These are phyloP conservation scores for Neophaeococcomyces mojaviensis DNA, from an alignment of 2,329 filamentous ascomycete species.

Conservation along the genomic window DNA sequence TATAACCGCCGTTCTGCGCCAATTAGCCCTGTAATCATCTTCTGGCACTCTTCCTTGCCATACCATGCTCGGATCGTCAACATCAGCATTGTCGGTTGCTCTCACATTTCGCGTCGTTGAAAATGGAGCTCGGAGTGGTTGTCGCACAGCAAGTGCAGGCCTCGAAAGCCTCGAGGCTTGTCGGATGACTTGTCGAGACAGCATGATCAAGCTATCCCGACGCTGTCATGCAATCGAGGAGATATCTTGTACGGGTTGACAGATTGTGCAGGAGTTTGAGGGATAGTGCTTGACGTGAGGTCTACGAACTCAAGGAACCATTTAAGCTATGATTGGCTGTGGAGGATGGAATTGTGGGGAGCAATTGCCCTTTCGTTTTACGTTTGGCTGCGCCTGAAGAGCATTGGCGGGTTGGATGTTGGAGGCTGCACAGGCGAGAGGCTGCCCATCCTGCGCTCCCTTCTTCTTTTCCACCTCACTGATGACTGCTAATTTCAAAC, in stretches of 20 bases:
- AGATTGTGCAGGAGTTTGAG: neutral
- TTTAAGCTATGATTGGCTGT: constrained; percentile 5
- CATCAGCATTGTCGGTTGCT: constrained; percentile 27
- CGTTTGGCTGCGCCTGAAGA: neutral
- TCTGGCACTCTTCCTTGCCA: constrained; percentile 13
- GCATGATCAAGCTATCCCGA: constrained; percentile 27
- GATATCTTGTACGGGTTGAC: neutral
- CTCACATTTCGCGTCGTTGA: constrained; percentile 32
- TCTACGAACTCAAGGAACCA: neutral
- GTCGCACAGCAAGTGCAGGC: constrained; percentile 11
- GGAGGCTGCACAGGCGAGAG: neutral
- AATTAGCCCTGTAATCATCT: constrained; percentile 16
- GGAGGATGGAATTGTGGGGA: neutral
- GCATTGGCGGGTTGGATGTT: constrained; percentile 3
- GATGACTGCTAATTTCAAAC: constrained; percentile 18
- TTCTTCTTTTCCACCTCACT: constrained; percentile 27
- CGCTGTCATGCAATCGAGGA: neutral
- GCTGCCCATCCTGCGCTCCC: constrained; percentile 14
- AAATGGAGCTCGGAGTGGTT: constrained; percentile 32
- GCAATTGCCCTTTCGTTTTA: neutral
- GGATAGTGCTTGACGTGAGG: constrained; percentile 6
- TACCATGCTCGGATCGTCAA: constrained; percentile 40
- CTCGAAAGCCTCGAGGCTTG: constrained; percentile 29
- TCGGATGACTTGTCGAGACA: constrained; percentile 36
- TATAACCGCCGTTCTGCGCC: constrained; percentile 39